Conservation (phyloP, 768 basidiomycete genomes). For the Termitomyces eurrhizus region DNA sequence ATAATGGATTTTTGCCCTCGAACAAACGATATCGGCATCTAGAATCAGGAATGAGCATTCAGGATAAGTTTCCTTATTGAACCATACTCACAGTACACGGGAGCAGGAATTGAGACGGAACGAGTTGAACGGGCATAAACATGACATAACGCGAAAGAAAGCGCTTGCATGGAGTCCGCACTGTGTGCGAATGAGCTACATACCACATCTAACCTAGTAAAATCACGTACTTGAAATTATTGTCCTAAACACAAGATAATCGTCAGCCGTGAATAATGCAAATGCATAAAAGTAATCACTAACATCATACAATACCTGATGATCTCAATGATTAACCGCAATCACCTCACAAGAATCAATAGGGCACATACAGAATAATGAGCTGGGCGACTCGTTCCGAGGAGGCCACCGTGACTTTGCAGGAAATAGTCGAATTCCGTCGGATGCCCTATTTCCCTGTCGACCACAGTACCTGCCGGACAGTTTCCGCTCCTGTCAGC, state of each 20-base stretch:
- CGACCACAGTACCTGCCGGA: slow-evolving; percentile 75
- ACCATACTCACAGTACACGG: slow-evolving; percentile 66
- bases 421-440: slow-evolving; percentile 78
- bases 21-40: slow-evolving; percentile 79
- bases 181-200: slow-evolving; percentile 25
- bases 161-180: slow-evolving; percentile 62
- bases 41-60: not conserved
- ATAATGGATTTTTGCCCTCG: slow-evolving; percentile 61
- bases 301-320: slow-evolving; percentile 40
- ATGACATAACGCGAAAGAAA: slow-evolving; percentile 74
- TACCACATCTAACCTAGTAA: not conserved
- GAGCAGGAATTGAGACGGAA: slow-evolving; percentile 82
- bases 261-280: not conserved
- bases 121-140: slow-evolving; percentile 80
- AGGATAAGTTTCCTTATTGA: not conserved
- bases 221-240: slow-evolving; percentile 51
- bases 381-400: slow-evolving; percentile 62
- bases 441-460: slow-evolving; percentile 64
- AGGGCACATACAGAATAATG: slow-evolving; percentile 40
- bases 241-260: slow-evolving; percentile 32
- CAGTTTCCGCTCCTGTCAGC: slow-evolving; percentile 71
- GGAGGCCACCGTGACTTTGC: slow-evolving; percentile 70
- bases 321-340: not conserved
- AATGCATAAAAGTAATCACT: slow-evolving; percentile 10
- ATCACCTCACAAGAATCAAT: not conserved